Base-by-base conservation (phyloP, 2,329 filamentous ascomycete genomes). In the Parascedosporium putredinis region DNA sequence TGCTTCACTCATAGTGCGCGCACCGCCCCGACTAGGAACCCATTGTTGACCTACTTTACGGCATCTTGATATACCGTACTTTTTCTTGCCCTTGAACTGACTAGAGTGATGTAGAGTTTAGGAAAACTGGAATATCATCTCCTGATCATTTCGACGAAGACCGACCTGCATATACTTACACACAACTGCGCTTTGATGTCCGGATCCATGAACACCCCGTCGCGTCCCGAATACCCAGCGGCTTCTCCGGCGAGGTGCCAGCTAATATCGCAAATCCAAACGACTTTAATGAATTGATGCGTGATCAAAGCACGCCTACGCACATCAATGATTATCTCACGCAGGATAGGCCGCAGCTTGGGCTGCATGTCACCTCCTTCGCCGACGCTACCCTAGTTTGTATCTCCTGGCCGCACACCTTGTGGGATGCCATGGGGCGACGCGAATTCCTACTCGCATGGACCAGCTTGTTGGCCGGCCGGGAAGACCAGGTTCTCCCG, bases 281-380 rank as follows among this genome's bases (percentile, higher is more conserved):
- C 7, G 22, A 44, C 2, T 22, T 44, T 16, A 18, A 5, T 10
- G 20, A 24, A 7, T 18, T 44, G 20, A 12, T 14, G 42, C 12
- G 18, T 12, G 12, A n/a, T 3, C 8, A 51, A 10, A 51, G 45
- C 6, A 23, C 33, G 4, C 56, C 52, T 34, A 47, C 16, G 10
- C 62, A 54, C 3, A 53, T 72, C 0, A 56, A 63, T 1, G 71
- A 74, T 50, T 72, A 68, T 52, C 44, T 72, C 12, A 55, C 58
- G 38, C 53, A 57, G 5, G 72, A 76, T 55, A 58, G 55, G 16
- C 73, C 74, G 0, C 69, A 71, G 55, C 56, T 78, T 3, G 65
- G 66, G 3, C 59, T 78, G 4, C 71, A 75, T 52, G 61, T 78
- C 42, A 66, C 68, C 3, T 66, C 67, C 0, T 78, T 79, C 55